These are phyloP conservation scores for Fusarium anguioides DNA, from an alignment of 2,329 filamentous ascomycete species.

Conservation along the genomic window DNA sequence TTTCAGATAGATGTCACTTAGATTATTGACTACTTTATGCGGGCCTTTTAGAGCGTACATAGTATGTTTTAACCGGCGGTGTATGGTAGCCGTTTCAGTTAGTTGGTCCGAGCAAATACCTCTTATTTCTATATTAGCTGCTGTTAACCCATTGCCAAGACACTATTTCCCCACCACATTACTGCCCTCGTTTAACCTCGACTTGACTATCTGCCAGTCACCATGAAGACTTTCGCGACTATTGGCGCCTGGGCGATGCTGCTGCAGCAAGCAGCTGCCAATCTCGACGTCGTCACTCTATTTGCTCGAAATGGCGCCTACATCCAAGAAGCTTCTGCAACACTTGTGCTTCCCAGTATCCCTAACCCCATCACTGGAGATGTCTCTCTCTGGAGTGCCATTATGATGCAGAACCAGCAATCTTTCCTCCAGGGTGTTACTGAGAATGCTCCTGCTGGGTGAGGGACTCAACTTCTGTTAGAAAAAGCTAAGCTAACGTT, in stretches of 20 bases:
- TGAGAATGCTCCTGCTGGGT: conserved; percentile 10
- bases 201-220: neutral
- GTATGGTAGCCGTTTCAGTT: no score
- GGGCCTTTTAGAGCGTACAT: neutral
- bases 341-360: conserved; percentile 3
- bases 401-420: conserved; percentile 16
- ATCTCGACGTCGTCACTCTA: conserved; percentile 12
- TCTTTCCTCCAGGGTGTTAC: conserved; percentile 20
- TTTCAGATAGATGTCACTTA: neutral
- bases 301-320: neutral
- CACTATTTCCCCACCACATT: neutral
- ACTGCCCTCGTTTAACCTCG: neutral
- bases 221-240: neutral
- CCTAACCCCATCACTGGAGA: conserved; percentile 17
- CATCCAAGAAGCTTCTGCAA: conserved; percentile 20
- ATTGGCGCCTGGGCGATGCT: neutral
- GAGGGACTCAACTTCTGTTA: neutral
- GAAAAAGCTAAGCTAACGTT: neutral
- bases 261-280: neutral
- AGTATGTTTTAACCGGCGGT: no score
- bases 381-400: conserved; percentile 18
- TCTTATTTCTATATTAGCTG: neutral
- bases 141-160: neutral
- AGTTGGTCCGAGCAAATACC: no score
- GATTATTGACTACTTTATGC: neutral